phyloP scores from a whole-genome alignment of 75 land plant species.

The Picea sitchensis region DNA sequence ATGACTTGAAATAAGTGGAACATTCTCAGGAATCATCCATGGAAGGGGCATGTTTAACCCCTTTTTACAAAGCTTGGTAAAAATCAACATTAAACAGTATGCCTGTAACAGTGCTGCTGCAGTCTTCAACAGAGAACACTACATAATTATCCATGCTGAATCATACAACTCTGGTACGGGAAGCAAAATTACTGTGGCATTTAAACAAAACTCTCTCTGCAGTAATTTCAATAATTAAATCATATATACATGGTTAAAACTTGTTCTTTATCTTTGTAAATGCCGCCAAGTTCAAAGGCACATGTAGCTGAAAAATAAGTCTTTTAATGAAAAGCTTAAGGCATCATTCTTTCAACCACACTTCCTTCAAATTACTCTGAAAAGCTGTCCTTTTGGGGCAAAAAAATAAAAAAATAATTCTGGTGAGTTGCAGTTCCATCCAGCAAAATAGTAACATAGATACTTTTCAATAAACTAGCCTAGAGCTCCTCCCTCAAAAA shows the following conservation, averaged over 20 bases:
- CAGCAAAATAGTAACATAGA: background rate
- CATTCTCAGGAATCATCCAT: background rate
- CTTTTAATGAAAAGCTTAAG: no score
- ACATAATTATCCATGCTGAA: background rate
- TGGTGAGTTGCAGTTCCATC: background rate
- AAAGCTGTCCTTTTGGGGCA: background rate
- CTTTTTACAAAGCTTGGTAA: background rate
- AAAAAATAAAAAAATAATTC: background rate
- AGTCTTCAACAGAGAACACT: background rate
- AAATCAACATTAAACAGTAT: background rate
- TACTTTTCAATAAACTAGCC: background rate
- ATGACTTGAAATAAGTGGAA: background rate
- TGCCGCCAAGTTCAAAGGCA: background rate
- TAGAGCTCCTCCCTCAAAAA: background rate
- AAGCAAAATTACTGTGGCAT: background rate
- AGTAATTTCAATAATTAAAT: background rate
- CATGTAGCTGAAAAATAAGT: background rate
- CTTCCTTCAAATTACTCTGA: background rate
- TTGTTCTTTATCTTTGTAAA: background rate
- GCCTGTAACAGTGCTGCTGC: background rate
- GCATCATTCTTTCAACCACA: background rate
- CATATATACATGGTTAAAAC: background rate
- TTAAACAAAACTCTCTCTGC: background rate
- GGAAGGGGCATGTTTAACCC: background rate
- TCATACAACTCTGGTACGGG: background rate